Conservation (phyloP, 139 green algal genomes). For the Chlorella sorokiniana region DNA sequence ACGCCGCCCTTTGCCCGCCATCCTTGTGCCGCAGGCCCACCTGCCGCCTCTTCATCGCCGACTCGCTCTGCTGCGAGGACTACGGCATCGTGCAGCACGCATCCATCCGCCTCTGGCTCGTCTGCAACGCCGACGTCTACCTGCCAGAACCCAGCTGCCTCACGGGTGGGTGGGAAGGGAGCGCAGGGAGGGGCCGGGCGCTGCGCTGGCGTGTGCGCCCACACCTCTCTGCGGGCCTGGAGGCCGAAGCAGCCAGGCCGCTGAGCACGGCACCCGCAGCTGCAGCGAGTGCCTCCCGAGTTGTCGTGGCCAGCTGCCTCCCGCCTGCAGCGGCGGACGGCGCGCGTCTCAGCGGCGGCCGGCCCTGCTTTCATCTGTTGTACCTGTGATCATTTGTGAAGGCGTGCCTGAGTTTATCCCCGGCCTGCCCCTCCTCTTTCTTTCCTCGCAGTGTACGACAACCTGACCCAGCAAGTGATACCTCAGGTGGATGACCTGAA, state of each 20-base stretch:
- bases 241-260: background rate
- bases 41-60: background rate
- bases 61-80: background rate
- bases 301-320: too few relatives aligned
- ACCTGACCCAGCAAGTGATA: background rate
- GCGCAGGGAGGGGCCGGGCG: too few relatives aligned
- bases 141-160: constrained; percentile 1
- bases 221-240: background rate
- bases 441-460: background rate
- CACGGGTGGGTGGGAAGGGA: background rate
- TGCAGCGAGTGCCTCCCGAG: too few relatives aligned
- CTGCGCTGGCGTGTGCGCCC: too few relatives aligned
- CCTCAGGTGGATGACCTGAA: background rate
- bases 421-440: too few relatives aligned
- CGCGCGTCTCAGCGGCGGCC: too few relatives aligned
- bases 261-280: too few relatives aligned
- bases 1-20: background rate
- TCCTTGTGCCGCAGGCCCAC: background rate
- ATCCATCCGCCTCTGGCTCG: background rate
- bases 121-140: constrained; percentile 7
- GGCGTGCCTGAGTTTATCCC: too few relatives aligned
- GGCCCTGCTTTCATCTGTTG: too few relatives aligned
- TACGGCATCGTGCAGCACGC: constrained; percentile 10
- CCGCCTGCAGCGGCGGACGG: too few relatives aligned
- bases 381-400: too few relatives aligned